These are phyloP conservation scores for Ogataea corticis DNA, from an alignment of 805 yeast genomes.

Conservation along the genomic window DNA sequence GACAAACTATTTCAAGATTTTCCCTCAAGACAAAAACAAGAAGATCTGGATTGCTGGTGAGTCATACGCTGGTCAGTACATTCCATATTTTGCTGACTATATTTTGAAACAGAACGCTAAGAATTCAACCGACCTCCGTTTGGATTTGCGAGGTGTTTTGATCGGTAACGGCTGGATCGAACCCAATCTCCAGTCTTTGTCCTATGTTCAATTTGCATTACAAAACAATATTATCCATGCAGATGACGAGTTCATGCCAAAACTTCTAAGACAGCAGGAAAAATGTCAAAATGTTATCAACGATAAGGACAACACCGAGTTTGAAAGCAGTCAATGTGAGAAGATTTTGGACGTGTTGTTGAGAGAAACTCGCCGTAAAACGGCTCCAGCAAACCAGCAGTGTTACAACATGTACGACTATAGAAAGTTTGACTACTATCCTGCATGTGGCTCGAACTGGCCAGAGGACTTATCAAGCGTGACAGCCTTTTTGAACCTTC, in stretches of 20 bases:
- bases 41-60: conserved; percentile 88
- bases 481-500: conserved; percentile 48
- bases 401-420: conserved; percentile 88
- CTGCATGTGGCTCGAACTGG: conserved; percentile 93
- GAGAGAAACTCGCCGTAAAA: conserved; percentile 28
- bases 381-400: conserved; percentile 38
- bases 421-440: conserved; percentile 67
- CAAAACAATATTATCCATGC: conserved; percentile 55
- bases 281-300: conserved; percentile 58
- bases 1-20: conserved; percentile 61
- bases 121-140: conserved; percentile 21
- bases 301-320: conserved; percentile 22
- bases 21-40: conserved; percentile 67
- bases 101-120: conserved; percentile 49
- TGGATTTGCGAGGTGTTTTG: conserved; percentile 62
- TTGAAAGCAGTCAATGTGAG: conserved; percentile 38
- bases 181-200: conserved; percentile 79
- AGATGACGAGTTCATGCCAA: conserved; percentile 39
- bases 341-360: conserved; percentile 43
- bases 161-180: conserved; percentile 96
- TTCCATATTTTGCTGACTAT: conserved; percentile 79
- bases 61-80: conserved; percentile 95
- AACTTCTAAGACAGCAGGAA: conserved; percentile 52
- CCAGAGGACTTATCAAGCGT: conserved; percentile 62
- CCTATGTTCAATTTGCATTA: conserved; percentile 71